Evolutionary conservation across 345 rosid species (phyloP).

Genomic region (Gossypioides kirkii): DNA sequence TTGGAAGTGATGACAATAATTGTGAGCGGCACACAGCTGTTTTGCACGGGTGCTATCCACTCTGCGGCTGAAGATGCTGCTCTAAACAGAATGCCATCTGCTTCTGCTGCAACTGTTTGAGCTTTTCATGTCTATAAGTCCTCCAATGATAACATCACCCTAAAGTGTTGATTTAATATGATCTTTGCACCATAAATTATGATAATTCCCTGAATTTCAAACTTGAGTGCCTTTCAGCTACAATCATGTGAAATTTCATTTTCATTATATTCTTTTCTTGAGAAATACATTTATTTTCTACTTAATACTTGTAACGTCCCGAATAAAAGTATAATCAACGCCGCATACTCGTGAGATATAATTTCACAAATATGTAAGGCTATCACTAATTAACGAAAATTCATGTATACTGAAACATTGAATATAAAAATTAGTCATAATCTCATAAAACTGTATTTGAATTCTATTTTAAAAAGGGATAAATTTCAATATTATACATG

Average conservation of each 20-base stretch:
- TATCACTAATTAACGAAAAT: no score
- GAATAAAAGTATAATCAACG: no score
- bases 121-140: not conserved
- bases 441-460: no score
- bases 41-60: constrained; percentile 63
- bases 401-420: no score
- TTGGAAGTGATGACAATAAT: constrained; percentile 66
- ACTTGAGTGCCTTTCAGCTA: not conserved
- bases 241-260: not conserved
- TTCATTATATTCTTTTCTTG: not conserved
- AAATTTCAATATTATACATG: no score
- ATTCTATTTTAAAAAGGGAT: no score
- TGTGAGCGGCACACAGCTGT: constrained; percentile 57
- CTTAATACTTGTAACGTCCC: no score
- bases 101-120: constrained; percentile 29
- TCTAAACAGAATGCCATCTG: constrained; percentile 6
- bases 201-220: not conserved
- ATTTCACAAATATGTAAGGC: no score
- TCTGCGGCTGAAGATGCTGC: constrained; percentile 37
- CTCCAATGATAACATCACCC: not conserved
- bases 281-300: not conserved
- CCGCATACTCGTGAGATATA: no score
- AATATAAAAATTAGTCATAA: no score
- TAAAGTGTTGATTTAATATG: not conserved
- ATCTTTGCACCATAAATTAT: not conserved